These are phyloP conservation scores for Tephrocybe rancida DNA, from an alignment of 768 basidiomycete species.

Conservation along the genomic window DNA sequence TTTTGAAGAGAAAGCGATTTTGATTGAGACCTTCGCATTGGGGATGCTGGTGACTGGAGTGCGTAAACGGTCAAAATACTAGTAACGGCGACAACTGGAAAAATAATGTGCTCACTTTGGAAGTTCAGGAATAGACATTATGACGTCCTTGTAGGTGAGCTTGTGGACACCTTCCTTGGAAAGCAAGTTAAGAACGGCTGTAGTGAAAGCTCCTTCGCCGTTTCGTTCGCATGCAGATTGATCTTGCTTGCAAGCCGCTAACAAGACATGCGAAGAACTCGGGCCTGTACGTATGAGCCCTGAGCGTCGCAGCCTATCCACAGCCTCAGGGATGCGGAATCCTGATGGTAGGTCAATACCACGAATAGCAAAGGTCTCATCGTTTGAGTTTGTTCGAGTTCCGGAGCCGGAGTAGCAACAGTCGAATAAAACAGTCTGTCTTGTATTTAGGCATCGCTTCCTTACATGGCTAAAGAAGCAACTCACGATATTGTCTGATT, in stretches of 20 bases:
- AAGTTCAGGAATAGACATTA: neutral
- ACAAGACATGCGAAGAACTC: conserved; percentile 4
- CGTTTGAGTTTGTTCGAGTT: neutral
- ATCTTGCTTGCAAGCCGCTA: conserved; percentile 5
- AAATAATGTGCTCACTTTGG: neutral
- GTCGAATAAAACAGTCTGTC: conserved; percentile 11
- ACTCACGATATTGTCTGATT: conserved; percentile 10
- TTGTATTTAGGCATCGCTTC: neutral
- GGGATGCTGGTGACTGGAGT: neutral
- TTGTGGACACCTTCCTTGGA: neutral
- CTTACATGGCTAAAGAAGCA: neutral
- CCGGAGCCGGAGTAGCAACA: conserved; percentile 2
- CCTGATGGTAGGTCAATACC: too few relatives aligned
- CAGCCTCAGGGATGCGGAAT: neutral
- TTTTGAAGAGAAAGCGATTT: neutral
- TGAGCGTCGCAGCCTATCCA: neutral
- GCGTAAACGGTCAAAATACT: neutral
- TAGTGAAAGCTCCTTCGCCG: neutral
- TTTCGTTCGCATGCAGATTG: neutral
- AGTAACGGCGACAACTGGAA: too few relatives aligned
- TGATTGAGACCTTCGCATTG: conserved; percentile 4
- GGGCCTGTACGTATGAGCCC: too few relatives aligned
- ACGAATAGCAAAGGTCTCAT: neutral
- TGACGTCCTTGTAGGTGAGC: conserved; percentile 6
- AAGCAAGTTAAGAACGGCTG: neutral